Evolutionary conservation across 2,329 filamentous ascomycete genomes (phyloP), one percentile per base, ranked within the genome.

Genomic region (Hyphodiscus sp.): DNA sequence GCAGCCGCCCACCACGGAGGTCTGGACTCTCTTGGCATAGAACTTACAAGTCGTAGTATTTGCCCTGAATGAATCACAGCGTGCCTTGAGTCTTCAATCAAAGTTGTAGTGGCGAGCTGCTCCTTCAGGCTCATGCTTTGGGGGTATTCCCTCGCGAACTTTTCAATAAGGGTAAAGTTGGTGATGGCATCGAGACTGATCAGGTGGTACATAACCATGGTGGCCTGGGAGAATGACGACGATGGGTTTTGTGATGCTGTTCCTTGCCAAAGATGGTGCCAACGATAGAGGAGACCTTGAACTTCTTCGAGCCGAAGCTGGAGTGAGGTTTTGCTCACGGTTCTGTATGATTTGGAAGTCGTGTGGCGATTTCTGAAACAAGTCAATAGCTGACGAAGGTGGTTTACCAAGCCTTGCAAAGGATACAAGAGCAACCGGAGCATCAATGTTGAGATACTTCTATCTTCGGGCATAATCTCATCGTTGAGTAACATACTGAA

Each of bases 1-100:
- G 83, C 85, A 1, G 77, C 79, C n/a, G 82, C 73, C 85, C 85
- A 89, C 85, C 85, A 89, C 41, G 77, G 79, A 6, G 85, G 85
- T 20, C 83, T 77, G 2, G 79, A 74, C 47, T 81, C 77, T 29
- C 72, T 70, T 1, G 80, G 76, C 78, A 88, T 86, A 15, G 73
- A 71, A 7, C 78, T 74, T 41, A 87, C 69, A 11, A 86, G 73
- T 2, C 82, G 76, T 44, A 86, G 70, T 2, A 87, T 77, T 68
- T 89, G 85, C 1, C 84, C 84, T 57, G 80, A 82, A 65, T 88
- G 85, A 67, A 83, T 83, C 48, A 85, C 71, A 19, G 83, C 78
- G 61, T 87, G 81, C 61, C 83, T 79, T 18, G 80, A 75, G 61
- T 83, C 76, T 52, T 77, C 78, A 59, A 88, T 79, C 71, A 83